A percentile compares a stretch with the other conserved stretches of the same genome.
These are phyloP conservation scores for Xylaria polymorpha DNA, from an alignment of 2,329 filamentous ascomycete genomes.

Conservation along the genomic window DNA sequence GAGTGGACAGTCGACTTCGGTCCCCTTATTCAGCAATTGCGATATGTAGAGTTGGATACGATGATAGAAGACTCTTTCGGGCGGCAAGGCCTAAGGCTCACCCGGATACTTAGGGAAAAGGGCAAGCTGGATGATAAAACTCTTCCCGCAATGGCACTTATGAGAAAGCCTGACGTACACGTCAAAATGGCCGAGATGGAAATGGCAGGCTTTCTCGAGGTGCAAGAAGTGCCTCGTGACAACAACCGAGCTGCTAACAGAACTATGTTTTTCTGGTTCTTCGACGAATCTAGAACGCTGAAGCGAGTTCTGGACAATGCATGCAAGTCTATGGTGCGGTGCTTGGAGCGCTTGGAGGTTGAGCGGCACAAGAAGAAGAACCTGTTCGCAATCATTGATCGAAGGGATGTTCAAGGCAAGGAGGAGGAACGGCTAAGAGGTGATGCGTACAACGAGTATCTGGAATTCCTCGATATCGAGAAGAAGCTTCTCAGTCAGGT, in stretches of 20 bases:
- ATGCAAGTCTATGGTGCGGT: slow-evolving; percentile 90
- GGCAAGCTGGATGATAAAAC: slow-evolving; percentile 97
- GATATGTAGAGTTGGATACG: slow-evolving; percentile 82
- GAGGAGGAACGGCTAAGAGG: slow-evolving; percentile 83
- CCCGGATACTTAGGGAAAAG: slow-evolving; percentile 84
- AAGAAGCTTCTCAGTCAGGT: slow-evolving; percentile 83
- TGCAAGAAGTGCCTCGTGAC: slow-evolving; percentile 94
- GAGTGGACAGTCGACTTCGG: slow-evolving; percentile 88
- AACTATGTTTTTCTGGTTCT: slow-evolving; percentile 93
- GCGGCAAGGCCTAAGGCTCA: slow-evolving; percentile 80
- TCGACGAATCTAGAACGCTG: slow-evolving; percentile 79
- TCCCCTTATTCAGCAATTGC: slow-evolving; percentile 75
- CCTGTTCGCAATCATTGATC: slow-evolving; percentile 83
- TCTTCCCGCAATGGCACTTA: slow-evolving; percentile 80
- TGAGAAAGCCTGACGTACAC: slow-evolving; percentile 87
- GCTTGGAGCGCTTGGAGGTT: slow-evolving; percentile 80
- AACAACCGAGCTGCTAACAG: slow-evolving; percentile 82
- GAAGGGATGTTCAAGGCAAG: slow-evolving; percentile 85
- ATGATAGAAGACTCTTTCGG: slow-evolving; percentile 84
- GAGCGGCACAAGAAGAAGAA: slow-evolving; percentile 78
- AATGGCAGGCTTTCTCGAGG: slow-evolving; percentile 84
- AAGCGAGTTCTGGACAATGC: slow-evolving; percentile 79
- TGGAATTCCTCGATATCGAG: slow-evolving; percentile 70
- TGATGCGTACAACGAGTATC: slow-evolving; percentile 75
- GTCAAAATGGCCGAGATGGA: slow-evolving; percentile 87